Conservation (phyloP, 2,329 filamentous ascomycete genomes). For the Cladosporium colombiae region DNA sequence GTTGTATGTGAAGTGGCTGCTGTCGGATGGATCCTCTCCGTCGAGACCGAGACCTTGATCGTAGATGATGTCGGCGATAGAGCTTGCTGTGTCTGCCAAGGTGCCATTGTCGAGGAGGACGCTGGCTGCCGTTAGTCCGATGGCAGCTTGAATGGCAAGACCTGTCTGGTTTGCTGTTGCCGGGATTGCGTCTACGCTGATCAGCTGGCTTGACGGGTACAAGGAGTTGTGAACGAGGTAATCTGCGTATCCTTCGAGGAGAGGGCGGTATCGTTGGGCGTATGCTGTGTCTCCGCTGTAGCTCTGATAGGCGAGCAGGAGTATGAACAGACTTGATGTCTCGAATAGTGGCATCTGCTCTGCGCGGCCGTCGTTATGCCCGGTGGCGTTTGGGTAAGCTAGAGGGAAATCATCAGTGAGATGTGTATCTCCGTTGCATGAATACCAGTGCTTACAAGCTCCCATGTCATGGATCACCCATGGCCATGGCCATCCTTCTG, state of each 20-base stretch:
- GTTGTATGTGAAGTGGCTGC: conserved; percentile 46
- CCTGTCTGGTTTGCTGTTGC: conserved; percentile 59
- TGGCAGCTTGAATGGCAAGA: conserved; percentile 59
- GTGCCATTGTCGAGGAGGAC: conserved; percentile 52
- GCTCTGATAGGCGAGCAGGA: conserved; percentile 59
- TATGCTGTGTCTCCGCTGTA: conserved; percentile 43
- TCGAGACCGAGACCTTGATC: conserved; percentile 28
- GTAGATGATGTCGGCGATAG: conserved; percentile 28
- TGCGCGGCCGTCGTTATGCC: conserved; percentile 38
- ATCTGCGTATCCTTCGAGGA: conserved; percentile 55
- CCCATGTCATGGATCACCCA: conserved; percentile 75
- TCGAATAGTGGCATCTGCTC: conserved; percentile 37
- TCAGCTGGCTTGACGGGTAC: conserved; percentile 57
- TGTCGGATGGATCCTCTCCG: conserved; percentile 27
- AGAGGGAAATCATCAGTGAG: neutral
- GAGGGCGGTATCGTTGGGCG: conserved; percentile 49
- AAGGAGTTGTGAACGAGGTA: conserved; percentile 55
- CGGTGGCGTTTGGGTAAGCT: conserved; percentile 67
- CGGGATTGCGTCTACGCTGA: conserved; percentile 63
- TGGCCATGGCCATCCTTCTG: conserved; percentile 24
- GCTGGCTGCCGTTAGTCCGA: conserved; percentile 58
- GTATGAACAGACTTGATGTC: conserved; percentile 58
- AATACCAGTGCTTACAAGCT: neutral
- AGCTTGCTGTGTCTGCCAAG: conserved; percentile 35
- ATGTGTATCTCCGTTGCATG: neutral